Evolutionary conservation across 83 land plant genomes (phyloP), one percentile per base, ranked within the genome.

Genomic region (Picea engelmannii): DNA sequence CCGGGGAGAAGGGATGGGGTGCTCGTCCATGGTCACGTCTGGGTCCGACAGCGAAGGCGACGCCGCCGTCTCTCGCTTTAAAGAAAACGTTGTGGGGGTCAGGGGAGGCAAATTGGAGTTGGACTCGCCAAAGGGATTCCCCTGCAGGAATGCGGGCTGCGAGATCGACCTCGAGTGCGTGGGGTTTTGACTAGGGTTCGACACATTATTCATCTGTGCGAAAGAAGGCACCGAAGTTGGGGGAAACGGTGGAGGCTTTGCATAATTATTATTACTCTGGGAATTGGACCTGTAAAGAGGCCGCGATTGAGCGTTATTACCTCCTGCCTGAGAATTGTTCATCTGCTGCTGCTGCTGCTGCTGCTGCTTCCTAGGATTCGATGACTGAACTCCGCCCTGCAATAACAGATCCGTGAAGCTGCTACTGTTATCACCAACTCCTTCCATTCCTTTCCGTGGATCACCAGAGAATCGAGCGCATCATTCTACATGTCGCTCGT

Each of bases 121-220:
- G 27, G 76, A 52, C 25, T 73, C 47, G n/a, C 47, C 21, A 52
- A 52, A 73, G 76, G 76, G 76, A 47, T 47, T 52, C 20, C 44
- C 62, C 12, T 52, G 24, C 63, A 78, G 23, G 58, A 78, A 27
- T 24, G 63, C 21, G 23, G 79, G 79, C 63, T 78, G 79, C 25
- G 79, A 78, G 10, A 60, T 23, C 24, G 79, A 78, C 63, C 79
- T 58, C 31, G 59, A 21, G 31, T 78, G 79, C 11, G 79, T 52
- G 18, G 79, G 40, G 59, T 61, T 60, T 52, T 73, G 76, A n/a
- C 59, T 55, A 55, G 59, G 59, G 15, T 55, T 55, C 59, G 59
- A 55, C 15, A 55, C 59, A 55, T 55, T 55, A 55, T 55, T 55
- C 15, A 55, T 55, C 59, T 55, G 59, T 55, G 59, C 59, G 59